A percentile compares a stretch with the other conserved stretches of the same genome.
These are phyloP conservation scores for Golovinomyces cichoracearum DNA, from an alignment of 2,329 filamentous ascomycete genomes.

Conservation along the genomic window DNA sequence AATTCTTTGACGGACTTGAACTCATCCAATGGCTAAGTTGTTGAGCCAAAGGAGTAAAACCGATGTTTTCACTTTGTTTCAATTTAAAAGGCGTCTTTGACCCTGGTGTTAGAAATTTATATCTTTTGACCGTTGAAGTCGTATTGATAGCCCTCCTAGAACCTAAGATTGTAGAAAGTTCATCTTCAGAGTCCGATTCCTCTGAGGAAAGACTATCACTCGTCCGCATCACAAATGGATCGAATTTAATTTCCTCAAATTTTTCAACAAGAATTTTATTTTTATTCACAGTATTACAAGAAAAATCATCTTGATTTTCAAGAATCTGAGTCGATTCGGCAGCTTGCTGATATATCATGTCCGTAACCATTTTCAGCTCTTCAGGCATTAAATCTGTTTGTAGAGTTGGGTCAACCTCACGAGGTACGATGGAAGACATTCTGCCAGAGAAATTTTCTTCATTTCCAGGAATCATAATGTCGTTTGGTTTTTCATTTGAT, in stretches of 20 bases:
- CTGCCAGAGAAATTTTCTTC: slow-evolving; percentile 16
- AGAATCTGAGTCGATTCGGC: not conserved
- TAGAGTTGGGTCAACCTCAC: slow-evolving; percentile 13
- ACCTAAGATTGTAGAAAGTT: slow-evolving; percentile 17
- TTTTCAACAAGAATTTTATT: slow-evolving; percentile 9
- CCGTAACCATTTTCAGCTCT: not conserved
- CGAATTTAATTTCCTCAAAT: slow-evolving; percentile 4
- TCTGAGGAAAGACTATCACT: slow-evolving; percentile 23
- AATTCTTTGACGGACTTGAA: slow-evolving; percentile 25
- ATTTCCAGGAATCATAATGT: not conserved
- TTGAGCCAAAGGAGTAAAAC: slow-evolving; percentile 37
- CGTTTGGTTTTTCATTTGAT: not conserved
- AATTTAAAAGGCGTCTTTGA: slow-evolving; percentile 2
- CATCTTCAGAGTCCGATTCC: slow-evolving; percentile 31
- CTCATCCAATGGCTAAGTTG: slow-evolving; percentile 38
- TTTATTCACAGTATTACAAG: slow-evolving; percentile 4
- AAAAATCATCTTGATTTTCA: slow-evolving; percentile 3
- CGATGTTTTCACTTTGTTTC: slow-evolving; percentile 16
- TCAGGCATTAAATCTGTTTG: slow-evolving; percentile 1
- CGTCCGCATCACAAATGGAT: slow-evolving; percentile 20
- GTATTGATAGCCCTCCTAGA: not conserved
- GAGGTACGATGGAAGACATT: slow-evolving; percentile 18
- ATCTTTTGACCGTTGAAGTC: not conserved
- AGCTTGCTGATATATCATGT: not conserved
- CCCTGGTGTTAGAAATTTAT: slow-evolving; percentile 4